Conservation (phyloP, 306 rosid species). For the Cotoneaster glaucophyllus region DNA sequence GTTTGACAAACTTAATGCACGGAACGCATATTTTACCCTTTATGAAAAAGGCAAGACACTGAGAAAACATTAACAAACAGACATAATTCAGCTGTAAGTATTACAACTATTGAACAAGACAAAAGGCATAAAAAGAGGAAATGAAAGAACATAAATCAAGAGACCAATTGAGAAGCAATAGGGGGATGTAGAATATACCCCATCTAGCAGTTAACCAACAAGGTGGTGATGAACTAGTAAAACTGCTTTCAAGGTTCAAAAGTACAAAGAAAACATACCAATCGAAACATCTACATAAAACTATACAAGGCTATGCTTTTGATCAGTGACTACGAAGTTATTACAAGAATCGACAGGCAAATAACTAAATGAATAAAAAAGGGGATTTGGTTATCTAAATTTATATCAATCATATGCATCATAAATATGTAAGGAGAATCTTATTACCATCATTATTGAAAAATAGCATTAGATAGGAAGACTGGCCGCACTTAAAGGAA, state of each 20-base stretch:
- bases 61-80: background rate
- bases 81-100: background rate
- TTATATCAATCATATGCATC: background rate
- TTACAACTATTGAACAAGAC: background rate
- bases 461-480: background rate
- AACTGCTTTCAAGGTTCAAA: too few species aligned
- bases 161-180: background rate
- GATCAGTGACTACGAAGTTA: background rate
- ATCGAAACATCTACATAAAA: background rate
- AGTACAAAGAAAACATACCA: background rate
- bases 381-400: background rate
- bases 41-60: background rate
- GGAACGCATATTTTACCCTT: background rate
- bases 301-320: background rate
- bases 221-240: background rate
- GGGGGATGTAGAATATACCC: background rate
- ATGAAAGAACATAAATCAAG: background rate
- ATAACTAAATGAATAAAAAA: background rate
- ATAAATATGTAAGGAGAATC: background rate
- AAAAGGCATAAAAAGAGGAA: background rate
- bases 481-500: background rate
- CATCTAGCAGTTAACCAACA: background rate
- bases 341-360: background rate
- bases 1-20: background rate
- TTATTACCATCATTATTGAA: background rate